These are phyloP conservation scores for Trichoderma sp. DNA, from an alignment of 2,329 filamentous ascomycete species.

Conservation along the genomic window DNA sequence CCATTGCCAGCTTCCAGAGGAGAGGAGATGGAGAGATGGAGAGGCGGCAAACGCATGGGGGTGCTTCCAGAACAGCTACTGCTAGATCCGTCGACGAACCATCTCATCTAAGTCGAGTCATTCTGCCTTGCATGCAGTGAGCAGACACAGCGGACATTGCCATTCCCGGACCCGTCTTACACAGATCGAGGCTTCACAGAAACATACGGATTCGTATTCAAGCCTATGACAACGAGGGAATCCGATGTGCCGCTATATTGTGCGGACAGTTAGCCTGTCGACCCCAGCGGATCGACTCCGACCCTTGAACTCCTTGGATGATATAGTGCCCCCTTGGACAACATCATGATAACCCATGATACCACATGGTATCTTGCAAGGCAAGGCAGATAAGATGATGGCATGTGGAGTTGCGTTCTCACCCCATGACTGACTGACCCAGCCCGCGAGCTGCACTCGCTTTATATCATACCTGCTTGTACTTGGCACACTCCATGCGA, in stretches of 20 bases:
- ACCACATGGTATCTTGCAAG: not conserved
- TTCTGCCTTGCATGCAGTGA: not conserved
- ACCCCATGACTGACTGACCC: not conserved
- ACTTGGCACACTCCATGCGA: not conserved
- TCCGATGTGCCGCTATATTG: conserved; percentile 7
- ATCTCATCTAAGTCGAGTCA: not conserved
- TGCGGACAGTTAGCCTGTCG: conserved; percentile 6
- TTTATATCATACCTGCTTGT: conserved; percentile 12
- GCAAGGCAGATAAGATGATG: conserved; percentile 15
- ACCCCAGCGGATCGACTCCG: conserved; percentile 21
- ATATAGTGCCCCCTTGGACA: not conserved
- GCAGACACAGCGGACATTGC: conserved; percentile 2
- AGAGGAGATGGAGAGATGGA: not conserved
- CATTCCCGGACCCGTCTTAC: conserved; percentile 1
- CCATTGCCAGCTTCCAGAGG: not conserved
- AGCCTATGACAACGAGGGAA: not conserved
- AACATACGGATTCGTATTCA: conserved; percentile 2
- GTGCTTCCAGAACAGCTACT: not conserved
- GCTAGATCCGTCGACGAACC: not conserved
- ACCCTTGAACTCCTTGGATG: not conserved
- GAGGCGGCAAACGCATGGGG: not conserved
- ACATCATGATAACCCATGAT: not conserved
- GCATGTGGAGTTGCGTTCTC: conserved; percentile 2
- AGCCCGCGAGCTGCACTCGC: not conserved
- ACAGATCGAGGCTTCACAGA: conserved; percentile 14